Evolutionary conservation across 208 protist genomes (phyloP).

Genomic region (Trypanosoma melophagium): DNA sequence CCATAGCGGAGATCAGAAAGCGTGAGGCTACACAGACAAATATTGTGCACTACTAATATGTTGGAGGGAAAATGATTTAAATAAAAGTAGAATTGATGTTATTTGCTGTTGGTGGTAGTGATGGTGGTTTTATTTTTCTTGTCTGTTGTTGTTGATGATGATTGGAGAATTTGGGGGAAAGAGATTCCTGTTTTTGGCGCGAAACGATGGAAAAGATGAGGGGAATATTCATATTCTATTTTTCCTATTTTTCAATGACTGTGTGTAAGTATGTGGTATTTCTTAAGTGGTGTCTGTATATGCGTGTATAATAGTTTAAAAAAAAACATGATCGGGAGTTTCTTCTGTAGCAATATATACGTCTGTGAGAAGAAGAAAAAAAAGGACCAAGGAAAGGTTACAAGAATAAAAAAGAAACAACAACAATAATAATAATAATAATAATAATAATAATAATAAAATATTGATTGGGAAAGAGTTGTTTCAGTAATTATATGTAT

Average conservation of each 20-base stretch:
- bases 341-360: no score
- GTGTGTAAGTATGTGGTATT: background rate
- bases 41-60: constrained; percentile 48
- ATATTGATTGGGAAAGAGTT: no score
- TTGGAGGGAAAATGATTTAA: background rate
- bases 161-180: no score
- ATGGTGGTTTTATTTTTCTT: no score
- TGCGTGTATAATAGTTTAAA: background rate
- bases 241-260: background rate
- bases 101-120: background rate
- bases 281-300: no score
- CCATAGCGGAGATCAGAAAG: constrained; percentile 71
- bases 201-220: background rate
- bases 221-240: background rate
- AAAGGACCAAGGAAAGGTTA: background rate
- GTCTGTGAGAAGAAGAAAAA: background rate
- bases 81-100: background rate
- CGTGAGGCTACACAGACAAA: constrained; percentile 43
- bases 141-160: background rate
- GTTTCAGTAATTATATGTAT: no score
- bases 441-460: no score
- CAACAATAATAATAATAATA: background rate
- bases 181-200: no score
- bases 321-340: background rate
- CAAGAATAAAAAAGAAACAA: background rate